Evolutionary conservation across 352 stramenopile genomes (phyloP).

Genomic region (Globisporangium okanoganense): DNA sequence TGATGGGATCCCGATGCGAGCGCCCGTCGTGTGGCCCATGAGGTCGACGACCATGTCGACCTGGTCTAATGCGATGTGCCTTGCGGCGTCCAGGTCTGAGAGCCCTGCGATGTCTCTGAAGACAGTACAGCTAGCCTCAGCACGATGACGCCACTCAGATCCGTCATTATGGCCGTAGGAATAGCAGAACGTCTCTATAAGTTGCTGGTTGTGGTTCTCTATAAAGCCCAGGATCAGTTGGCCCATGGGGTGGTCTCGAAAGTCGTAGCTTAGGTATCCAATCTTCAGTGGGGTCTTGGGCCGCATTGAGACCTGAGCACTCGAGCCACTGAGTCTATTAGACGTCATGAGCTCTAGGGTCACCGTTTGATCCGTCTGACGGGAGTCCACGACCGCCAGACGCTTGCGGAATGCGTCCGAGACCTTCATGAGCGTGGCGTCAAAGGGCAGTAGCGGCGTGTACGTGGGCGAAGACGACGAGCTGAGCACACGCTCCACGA

Average conservation of each 20-base stretch:
- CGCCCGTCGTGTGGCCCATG: constrained; percentile 89
- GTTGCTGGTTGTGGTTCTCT: constrained; percentile 53
- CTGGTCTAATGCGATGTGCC: constrained; percentile 43
- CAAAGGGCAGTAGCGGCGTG: constrained; percentile 55
- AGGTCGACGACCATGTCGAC: constrained; percentile 90
- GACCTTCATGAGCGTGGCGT: constrained; percentile 58
- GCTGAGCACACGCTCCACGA: constrained; percentile 20
- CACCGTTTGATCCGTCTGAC: constrained; percentile 29
- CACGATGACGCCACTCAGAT: constrained; percentile 52
- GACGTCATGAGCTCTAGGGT: constrained; percentile 30
- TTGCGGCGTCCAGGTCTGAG: constrained; percentile 52
- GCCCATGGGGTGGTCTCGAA: constrained; percentile 92
- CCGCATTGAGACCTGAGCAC: constrained; percentile 8
- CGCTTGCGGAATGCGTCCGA: constrained; percentile 43
- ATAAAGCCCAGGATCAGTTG: constrained; percentile 86
- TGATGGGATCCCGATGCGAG: constrained; percentile 54
- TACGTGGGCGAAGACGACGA: neutral
- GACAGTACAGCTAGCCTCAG: constrained; percentile 39
- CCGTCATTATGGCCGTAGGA: constrained; percentile 82
- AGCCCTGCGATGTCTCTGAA: constrained; percentile 63
- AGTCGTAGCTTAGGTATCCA: constrained; percentile 89
- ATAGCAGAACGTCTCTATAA: constrained; percentile 59
- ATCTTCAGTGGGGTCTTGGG: constrained; percentile 48
- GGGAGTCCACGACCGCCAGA: constrained; percentile 31
- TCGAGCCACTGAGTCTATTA: neutral